phyloP scores from a whole-genome alignment of 208 protist species.

The Trypanosoma melophagium region DNA sequence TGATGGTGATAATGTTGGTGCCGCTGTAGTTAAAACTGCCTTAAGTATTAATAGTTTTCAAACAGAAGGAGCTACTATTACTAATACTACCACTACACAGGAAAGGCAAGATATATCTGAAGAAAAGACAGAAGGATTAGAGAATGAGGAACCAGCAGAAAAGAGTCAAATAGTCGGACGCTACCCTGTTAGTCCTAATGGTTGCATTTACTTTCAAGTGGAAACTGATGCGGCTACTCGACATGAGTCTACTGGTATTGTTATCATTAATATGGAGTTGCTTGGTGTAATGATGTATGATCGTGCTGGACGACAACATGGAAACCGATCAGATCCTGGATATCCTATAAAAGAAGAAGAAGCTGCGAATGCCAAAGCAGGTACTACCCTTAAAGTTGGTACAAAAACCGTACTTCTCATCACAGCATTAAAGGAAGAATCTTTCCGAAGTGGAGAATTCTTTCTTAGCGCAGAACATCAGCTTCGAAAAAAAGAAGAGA shows the following conservation, averaged over 20 bases:
- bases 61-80: not conserved
- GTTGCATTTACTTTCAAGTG: constrained; percentile 87
- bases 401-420: constrained; percentile 70
- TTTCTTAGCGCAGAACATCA: constrained; percentile 86
- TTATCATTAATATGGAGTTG: constrained; percentile 75
- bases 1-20: not conserved
- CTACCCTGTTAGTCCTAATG: constrained; percentile 77
- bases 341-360: constrained; percentile 80
- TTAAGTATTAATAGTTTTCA: not conserved
- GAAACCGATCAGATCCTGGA: constrained; percentile 82
- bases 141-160: constrained; percentile 13
- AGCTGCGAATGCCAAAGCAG: constrained; percentile 56
- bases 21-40: not conserved
- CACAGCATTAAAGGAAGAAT: constrained; percentile 78
- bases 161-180: constrained; percentile 43
- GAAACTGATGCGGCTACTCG: constrained; percentile 82
- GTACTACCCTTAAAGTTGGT: constrained; percentile 67
- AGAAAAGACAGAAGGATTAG: not conserved
- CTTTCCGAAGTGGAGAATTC: constrained; percentile 87
- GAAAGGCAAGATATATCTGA: not conserved
- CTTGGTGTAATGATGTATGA: constrained; percentile 87
- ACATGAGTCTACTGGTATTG: constrained; percentile 79
- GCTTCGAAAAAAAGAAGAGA: constrained; percentile 78
- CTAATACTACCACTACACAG: not conserved
- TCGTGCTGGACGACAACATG: constrained; percentile 75